Percentiles rank a stretch among this genome's conserved stretches.
These are phyloP conservation scores for Amanita brunnescens DNA, from an alignment of 768 basidiomycete species.

Conservation along the genomic window DNA sequence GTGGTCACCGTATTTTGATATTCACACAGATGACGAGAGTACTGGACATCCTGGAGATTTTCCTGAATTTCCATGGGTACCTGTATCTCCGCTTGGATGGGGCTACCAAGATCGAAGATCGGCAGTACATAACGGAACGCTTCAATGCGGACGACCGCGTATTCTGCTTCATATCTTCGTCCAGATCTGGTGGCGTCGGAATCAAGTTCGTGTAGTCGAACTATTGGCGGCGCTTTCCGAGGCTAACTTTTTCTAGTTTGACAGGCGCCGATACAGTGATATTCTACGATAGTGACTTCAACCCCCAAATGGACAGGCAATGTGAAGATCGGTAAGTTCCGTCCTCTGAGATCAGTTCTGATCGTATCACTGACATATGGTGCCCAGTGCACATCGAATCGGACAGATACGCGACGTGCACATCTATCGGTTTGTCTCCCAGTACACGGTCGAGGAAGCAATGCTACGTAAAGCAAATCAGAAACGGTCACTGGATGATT, in stretches of 20 bases:
- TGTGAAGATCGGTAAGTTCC: constrained; percentile 79
- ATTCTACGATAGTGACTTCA: constrained; percentile 96
- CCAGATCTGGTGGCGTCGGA: constrained; percentile 78
- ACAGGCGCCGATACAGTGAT: constrained; percentile 93
- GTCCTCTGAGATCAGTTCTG: background rate
- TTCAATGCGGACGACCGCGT: constrained; percentile 72
- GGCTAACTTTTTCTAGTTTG: constrained; percentile 35
- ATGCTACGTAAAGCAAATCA: constrained; percentile 98
- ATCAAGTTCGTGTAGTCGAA: constrained; percentile 63
- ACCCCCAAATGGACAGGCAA: constrained; percentile 96
- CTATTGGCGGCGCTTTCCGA: constrained; percentile 11
- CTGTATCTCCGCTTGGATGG: constrained; percentile 93
- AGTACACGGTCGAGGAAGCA: constrained; percentile 90
- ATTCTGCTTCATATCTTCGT: constrained; percentile 86
- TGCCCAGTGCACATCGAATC: constrained; percentile 84
- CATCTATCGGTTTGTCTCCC: constrained; percentile 89
- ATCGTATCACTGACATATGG: background rate
- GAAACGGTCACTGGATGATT: constrained; percentile 81
- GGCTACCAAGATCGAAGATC: constrained; percentile 90
- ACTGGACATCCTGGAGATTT: constrained; percentile 89
- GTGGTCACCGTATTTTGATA: constrained; percentile 84
- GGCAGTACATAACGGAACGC: constrained; percentile 84
- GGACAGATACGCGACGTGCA: constrained; percentile 95
- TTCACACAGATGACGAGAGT: constrained; percentile 98
- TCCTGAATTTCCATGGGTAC: constrained; percentile 87